Percentiles rank a stretch among this genome's conserved stretches.
phyloP scores from a whole-genome alignment of 495 filamentous ascomycete species.

The Penicillium diatomitis region DNA sequence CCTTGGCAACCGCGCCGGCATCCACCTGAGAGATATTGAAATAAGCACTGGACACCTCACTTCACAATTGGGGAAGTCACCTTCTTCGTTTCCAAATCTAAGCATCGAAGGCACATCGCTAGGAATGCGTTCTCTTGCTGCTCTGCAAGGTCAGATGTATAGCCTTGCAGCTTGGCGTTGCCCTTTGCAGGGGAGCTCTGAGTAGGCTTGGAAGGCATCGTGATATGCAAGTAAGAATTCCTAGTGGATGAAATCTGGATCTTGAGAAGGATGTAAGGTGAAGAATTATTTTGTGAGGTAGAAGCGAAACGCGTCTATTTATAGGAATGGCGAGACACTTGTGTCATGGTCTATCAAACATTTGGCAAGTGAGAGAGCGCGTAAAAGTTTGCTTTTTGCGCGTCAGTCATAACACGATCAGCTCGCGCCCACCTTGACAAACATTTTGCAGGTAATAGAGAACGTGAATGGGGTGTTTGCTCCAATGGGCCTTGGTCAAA shows the following conservation, averaged over 20 bases:
- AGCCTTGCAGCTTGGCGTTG: background rate
- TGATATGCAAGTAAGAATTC: background rate
- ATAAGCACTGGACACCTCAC: background rate
- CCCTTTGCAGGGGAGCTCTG: background rate
- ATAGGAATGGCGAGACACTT: no score
- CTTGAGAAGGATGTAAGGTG: no score
- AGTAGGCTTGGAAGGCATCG: background rate
- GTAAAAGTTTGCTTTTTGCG: no score
- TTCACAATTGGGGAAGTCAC: background rate
- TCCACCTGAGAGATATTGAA: constrained; percentile 17
- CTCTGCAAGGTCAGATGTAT: background rate
- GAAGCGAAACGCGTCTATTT: no score
- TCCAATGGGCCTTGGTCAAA: no score
- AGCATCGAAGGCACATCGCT: background rate
- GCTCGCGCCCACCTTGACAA: no score
- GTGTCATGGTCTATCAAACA: no score
- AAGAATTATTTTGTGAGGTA: no score
- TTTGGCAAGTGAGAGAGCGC: no score
- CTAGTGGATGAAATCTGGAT: background rate
- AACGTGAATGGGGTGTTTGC: no score
- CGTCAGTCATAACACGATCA: no score
- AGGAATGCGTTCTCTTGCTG: background rate
- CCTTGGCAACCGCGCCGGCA: constrained; percentile 12
- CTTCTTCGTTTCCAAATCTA: background rate
- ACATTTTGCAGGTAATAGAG: no score